Evolutionary conservation across 2,329 filamentous ascomycete species (phyloP), one percentile per base, ranked within the genome.

Genomic region (Scedosporium boydii): DNA sequence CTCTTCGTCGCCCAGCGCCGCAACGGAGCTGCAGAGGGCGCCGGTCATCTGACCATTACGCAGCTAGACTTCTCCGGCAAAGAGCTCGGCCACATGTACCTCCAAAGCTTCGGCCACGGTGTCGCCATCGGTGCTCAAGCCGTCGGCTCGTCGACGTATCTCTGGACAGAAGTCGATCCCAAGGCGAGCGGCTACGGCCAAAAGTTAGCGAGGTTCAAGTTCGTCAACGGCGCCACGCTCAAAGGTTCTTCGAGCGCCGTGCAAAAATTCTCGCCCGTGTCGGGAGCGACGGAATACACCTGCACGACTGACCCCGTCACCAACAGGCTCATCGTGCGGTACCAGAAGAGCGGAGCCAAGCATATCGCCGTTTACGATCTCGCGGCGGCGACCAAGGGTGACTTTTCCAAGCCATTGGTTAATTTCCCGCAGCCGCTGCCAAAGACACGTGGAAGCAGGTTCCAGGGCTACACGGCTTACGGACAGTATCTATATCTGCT

Each of bases 21-120:
- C 18, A 60, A 64, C 41, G 58, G 42, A 12, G 46, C 63, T 12
- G 27, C 57, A 48, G 56, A 42, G 10, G 42, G 60, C 10, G 27
- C 23, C 6, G 63, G 63, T 16, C 38, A 64, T 48, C 44, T 64
- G 1, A 27, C 26, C 51, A 63, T 64, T 34, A 64, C 60, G 41
- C 38, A 64, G 61, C 58, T 64, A 1, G 60, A 63, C 53, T 64
- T 64, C 44, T 18, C 57, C 9, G 63, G 63, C 56, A 64, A 64
- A 23, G 41, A 62, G 14, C 3, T 62, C 21, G 58, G 60, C 16
- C 56, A 62, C 58, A 64, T 64, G 63, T 53, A 64, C 59, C n/a
- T 63, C 16, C 29, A 57, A 23, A 51, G 60, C 51, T 59, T 57
- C 27, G 63, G 63, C n/a, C 63, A 64, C 58, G 63, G 63, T 10